Conservation (phyloP, 768 basidiomycete species). For the Boletus speciosus region DNA sequence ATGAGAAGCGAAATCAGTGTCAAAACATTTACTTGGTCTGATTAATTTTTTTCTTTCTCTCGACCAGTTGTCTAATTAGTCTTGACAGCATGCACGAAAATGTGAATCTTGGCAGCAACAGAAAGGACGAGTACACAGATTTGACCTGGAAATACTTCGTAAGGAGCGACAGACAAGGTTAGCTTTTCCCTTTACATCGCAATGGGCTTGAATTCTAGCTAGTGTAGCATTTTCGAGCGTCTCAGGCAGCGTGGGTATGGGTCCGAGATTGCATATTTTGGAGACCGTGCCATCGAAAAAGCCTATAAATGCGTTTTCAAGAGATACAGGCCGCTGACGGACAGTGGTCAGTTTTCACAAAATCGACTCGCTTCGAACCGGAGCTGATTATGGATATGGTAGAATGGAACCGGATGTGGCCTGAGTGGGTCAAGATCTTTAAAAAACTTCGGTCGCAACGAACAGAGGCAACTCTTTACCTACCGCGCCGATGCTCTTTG, state of each 20-base stretch:
- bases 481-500: slow-evolving; percentile 6
- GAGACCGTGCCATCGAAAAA: not conserved
- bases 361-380: too few species aligned
- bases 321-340: slow-evolving; percentile 10
- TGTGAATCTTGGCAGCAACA: slow-evolving; percentile 9
- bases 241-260: slow-evolving; percentile 14
- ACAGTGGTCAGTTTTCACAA: slow-evolving; percentile 5
- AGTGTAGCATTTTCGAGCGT: slow-evolving; percentile 15
- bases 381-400: not conserved
- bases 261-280: slow-evolving; percentile 7
- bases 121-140: slow-evolving; percentile 8
- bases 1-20: not conserved
- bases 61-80: not conserved
- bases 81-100: slow-evolving; percentile 8
- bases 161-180: slow-evolving; percentile 11
- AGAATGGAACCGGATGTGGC: slow-evolving; percentile 15
- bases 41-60: not conserved
- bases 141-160: slow-evolving; percentile 9
- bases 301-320: slow-evolving; percentile 6
- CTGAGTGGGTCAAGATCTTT: slow-evolving; percentile 3
- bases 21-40: slow-evolving; percentile 2
- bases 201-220: not conserved
- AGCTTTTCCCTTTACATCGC: not conserved
- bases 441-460: not conserved
- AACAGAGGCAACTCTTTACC: slow-evolving; percentile 1